These are phyloP conservation scores for Herpotrichia juniperi DNA, from an alignment of 2,329 filamentous ascomycete species.

Conservation along the genomic window DNA sequence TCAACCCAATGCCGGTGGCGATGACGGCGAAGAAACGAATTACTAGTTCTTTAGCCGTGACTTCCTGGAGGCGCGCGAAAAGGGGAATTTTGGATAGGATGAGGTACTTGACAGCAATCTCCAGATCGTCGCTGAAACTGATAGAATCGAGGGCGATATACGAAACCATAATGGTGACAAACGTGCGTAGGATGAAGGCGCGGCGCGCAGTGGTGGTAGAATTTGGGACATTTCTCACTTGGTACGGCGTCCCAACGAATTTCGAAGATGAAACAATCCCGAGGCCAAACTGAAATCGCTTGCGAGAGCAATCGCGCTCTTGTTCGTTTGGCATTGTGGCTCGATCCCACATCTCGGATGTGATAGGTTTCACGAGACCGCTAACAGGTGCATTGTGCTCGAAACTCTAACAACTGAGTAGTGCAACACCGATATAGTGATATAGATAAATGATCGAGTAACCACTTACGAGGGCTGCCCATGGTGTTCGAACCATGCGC, in stretches of 20 bases:
- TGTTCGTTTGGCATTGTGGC: neutral
- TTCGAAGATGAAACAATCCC: conserved; percentile 6
- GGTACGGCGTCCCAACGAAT: conserved; percentile 12
- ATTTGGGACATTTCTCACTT: conserved; percentile 9
- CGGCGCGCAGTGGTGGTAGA: neutral
- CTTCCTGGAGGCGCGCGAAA: conserved; percentile 8
- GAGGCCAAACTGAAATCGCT: conserved; percentile 7
- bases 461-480: conserved; percentile 12
- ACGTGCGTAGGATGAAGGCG: conserved; percentile 3
- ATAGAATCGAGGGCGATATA: conserved; percentile 13
- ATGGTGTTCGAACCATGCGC: conserved; percentile 14
- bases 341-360: neutral
- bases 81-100: conserved; percentile 9
- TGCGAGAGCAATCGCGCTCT: neutral
- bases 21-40: conserved; percentile 15
- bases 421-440: conserved; percentile 15
- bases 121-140: conserved; percentile 7
- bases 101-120: conserved; percentile 7
- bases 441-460: conserved; percentile 12
- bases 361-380: neutral
- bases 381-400: conserved; percentile 1
- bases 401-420: conserved; percentile 16
- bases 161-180: conserved; percentile 3
- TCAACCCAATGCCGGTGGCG: conserved; percentile 8
- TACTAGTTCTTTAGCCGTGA: conserved; percentile 11